These are phyloP conservation scores for Russula lepida DNA, from an alignment of 768 basidiomycete genomes.

Conservation along the genomic window DNA sequence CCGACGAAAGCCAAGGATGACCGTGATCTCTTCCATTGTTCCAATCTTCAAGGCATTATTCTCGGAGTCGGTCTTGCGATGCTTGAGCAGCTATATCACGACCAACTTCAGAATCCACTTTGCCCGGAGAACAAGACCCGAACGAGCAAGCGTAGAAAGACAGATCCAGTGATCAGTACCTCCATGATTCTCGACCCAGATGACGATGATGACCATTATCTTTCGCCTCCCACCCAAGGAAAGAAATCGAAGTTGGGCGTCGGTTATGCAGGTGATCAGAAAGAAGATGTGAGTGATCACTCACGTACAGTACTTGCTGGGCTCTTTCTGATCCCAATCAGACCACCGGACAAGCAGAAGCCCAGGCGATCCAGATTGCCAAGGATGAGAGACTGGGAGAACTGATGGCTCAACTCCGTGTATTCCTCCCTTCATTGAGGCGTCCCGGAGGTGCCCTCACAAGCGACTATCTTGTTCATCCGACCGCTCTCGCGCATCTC, in stretches of 20 bases:
- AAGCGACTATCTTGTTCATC: slow-evolving; percentile 89
- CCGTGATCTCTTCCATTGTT: slow-evolving; percentile 76
- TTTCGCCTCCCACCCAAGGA: slow-evolving; percentile 35
- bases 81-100: slow-evolving; percentile 65
- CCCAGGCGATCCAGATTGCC: slow-evolving; percentile 56
- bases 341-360: slow-evolving; percentile 76
- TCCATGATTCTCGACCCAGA: slow-evolving; percentile 31
- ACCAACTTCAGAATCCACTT: slow-evolving; percentile 36
- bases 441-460: slow-evolving; percentile 68
- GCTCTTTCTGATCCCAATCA: slow-evolving; percentile 26
- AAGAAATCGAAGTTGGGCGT: slow-evolving; percentile 72
- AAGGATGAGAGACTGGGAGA: slow-evolving; percentile 70
- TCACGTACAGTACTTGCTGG: background rate
- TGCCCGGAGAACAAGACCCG: slow-evolving; percentile 22
- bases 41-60: slow-evolving; percentile 82
- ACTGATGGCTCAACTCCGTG: slow-evolving; percentile 63
- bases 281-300: slow-evolving; percentile 67
- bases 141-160: slow-evolving; percentile 33
- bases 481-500: slow-evolving; percentile 85
- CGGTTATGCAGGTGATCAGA: slow-evolving; percentile 78
- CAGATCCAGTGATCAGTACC: slow-evolving; percentile 30
- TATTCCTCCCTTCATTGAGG: slow-evolving; percentile 75
- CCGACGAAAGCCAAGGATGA: slow-evolving; percentile 33
- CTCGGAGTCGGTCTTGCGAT: slow-evolving; percentile 86
- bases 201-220: slow-evolving; percentile 48